Percentiles rank a stretch among this genome's conserved stretches.
phyloP scores from a whole-genome alignment of 164 flowering plant genomes.

The Magnolia changhungtana region DNA sequence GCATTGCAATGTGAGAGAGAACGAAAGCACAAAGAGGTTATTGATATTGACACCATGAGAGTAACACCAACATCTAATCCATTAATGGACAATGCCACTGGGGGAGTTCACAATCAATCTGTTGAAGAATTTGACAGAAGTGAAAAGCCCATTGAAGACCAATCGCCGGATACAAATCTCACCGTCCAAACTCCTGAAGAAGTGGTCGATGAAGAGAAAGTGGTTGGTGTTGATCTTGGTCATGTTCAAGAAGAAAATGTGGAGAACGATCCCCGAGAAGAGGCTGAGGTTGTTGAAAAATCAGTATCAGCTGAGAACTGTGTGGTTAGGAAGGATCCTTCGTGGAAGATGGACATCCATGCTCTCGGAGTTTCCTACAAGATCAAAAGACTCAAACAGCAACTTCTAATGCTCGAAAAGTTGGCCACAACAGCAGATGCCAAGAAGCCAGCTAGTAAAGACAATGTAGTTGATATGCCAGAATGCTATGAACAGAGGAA shows the following conservation, averaged over 20 bases:
- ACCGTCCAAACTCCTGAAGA: constrained; percentile 33
- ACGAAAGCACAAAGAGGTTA: constrained; percentile 1
- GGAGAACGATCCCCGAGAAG: constrained; percentile 11
- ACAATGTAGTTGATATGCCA: constrained; percentile 18
- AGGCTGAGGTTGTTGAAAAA: constrained; percentile 21
- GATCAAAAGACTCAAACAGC: constrained; percentile 89
- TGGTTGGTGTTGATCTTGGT: constrained; percentile 15
- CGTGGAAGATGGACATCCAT: constrained; percentile 75
- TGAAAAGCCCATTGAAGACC: constrained; percentile 16
- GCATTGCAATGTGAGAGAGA: constrained; percentile 4
- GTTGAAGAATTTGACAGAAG: constrained; percentile 16
- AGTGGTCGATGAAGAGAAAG: constrained; percentile 40
- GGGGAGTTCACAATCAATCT: not conserved
- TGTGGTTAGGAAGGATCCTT: constrained; percentile 26
- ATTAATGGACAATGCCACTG: not conserved
- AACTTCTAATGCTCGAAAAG: constrained; percentile 77
- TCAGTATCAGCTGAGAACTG: constrained; percentile 19
- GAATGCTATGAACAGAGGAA: constrained; percentile 32
- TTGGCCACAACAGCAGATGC: constrained; percentile 31
- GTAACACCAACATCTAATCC: not conserved
- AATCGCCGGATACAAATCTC: constrained; percentile 18
- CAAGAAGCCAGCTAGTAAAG: constrained; percentile 7
- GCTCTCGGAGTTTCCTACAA: constrained; percentile 90
- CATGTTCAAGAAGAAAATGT: constrained; percentile 20
- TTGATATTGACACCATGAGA: not conserved